Base-by-base conservation (phyloP, 2,329 filamentous ascomycete species). In the Aspergillus sp. region DNA sequence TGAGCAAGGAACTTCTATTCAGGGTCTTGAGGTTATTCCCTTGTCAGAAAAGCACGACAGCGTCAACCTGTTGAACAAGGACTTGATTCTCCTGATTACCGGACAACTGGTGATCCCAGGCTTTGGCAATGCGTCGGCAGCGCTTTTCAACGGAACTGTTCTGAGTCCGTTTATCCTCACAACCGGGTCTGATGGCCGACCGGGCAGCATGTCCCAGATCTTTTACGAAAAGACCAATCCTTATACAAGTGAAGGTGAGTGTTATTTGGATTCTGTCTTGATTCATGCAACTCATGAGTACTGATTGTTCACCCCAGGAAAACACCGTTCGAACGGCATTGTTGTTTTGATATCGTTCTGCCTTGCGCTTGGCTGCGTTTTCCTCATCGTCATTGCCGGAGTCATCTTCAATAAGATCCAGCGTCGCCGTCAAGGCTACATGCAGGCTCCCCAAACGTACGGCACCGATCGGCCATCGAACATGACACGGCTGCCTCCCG, bases 101-200 rank as follows among this genome's bases (percentile, higher is more conserved):
- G 95, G 95, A 45, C 85, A 89, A 55, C 85, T 99, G 65, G 84
- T 87, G 64, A 82, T 98, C 18, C 86, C 89, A 0, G 79, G 80
- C 52, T 92, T 92, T 71, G 93, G 94, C 59, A 88, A 87, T 58
- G 91, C 90, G 6, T 96, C 94, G 14, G 92, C 91, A 9, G 94
- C 88, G 7, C 80, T 97, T 29, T 99, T 90, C 80, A 91, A 98
- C 70, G 95, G 95, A 68, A 91, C 87, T 11, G 79, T 81, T 2
- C 87, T 94, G 72, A 82, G 82, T 54, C 94, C 95, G 0, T 96
- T 94, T 73, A 84, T 92, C 46, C 84, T 99, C 47, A 90, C 93
- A 2, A 89, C 86, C 50, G 89, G 83, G 59, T 77, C 83, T 12
- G 82, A 87, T 68, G 87, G 87, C 59, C 81, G 82, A 12, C 80